Percentiles rank a stretch among this genome's conserved stretches.
phyloP scores from a whole-genome alignment of 805 yeast species.

The Osmozyma mogii region DNA sequence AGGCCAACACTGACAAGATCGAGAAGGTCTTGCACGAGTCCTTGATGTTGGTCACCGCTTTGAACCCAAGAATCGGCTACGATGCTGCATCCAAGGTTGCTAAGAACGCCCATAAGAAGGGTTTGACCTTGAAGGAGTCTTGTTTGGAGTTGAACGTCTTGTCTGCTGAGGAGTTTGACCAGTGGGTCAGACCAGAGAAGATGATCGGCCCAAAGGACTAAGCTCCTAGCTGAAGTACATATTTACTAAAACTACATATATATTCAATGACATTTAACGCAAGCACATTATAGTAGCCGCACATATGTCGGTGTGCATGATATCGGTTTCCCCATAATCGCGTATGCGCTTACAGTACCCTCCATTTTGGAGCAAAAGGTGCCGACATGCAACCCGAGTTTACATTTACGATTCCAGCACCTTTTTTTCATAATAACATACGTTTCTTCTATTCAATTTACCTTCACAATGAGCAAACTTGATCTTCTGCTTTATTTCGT shows the following conservation, averaged over 20 bases:
- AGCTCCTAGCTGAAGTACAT: constrained; percentile 1
- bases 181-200: constrained; percentile 96
- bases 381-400: not conserved
- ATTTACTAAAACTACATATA: too few relatives aligned
- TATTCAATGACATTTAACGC: too few relatives aligned
- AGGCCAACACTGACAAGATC: constrained; percentile 83
- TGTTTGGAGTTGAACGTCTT: constrained; percentile 88
- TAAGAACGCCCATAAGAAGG: constrained; percentile 97
- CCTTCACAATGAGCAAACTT: not conserved
- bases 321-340: constrained; percentile 2
- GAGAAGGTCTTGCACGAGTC: constrained; percentile 86
- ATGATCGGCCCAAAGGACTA: constrained; percentile 89
- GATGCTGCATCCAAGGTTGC: constrained; percentile 97
- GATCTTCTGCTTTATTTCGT: constrained; percentile 69
- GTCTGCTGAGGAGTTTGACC: constrained; percentile 78
- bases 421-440: too few relatives aligned
- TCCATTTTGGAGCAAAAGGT: constrained; percentile 6
- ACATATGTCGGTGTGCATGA: not conserved
- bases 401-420: too few relatives aligned
- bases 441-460: not conserved
- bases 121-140: constrained; percentile 88
- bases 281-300: too few relatives aligned
- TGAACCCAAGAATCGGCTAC: constrained; percentile 98
- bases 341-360: constrained; percentile 10
- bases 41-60: constrained; percentile 95